Evolutionary conservation across 1,284 basidiomycete genomes (phyloP).

Genomic region (Sporisorium graminicola): DNA sequence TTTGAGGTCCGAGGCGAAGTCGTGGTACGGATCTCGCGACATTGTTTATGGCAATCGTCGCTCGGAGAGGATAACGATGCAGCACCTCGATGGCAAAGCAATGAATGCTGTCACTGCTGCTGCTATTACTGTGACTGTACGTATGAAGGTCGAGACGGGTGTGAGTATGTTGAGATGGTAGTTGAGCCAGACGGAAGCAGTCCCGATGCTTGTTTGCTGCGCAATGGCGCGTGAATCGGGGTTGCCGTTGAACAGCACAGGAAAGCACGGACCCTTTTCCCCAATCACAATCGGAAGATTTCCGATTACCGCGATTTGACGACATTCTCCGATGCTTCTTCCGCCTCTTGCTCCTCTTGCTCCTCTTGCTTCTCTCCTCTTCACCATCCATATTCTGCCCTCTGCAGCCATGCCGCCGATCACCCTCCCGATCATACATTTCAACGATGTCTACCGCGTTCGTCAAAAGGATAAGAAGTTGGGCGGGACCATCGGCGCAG

Average conservation of each 20-base stretch:
- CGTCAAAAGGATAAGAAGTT: constrained; percentile 46
- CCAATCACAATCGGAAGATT: neutral
- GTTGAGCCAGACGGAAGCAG: neutral
- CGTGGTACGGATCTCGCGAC: constrained; percentile 67
- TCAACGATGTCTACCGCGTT: constrained; percentile 64
- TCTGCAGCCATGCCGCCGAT: constrained; percentile 25
- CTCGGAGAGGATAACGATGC: neutral
- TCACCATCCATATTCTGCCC: neutral
- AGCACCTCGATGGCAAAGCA: neutral
- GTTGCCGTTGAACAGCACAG: neutral
- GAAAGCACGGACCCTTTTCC: constrained; percentile 29
- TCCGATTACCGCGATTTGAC: constrained; percentile 14
- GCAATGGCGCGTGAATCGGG: constrained; percentile 22
- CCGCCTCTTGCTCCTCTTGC: no score
- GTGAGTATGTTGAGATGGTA: no score
- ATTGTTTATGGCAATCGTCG: constrained; percentile 23
- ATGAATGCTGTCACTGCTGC: neutral
- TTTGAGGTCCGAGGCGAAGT: constrained; percentile 63
- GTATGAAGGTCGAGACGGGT: no score
- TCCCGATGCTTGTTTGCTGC: constrained; percentile 4
- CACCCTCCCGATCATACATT: constrained; percentile 59
- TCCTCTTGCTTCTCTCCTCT: neutral
- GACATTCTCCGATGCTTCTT: neutral
- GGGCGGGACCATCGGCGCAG: constrained; percentile 64
- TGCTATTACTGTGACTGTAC: no score